Evolutionary conservation across 768 basidiomycete species (phyloP).

Genomic region (Tulasnella sp.): DNA sequence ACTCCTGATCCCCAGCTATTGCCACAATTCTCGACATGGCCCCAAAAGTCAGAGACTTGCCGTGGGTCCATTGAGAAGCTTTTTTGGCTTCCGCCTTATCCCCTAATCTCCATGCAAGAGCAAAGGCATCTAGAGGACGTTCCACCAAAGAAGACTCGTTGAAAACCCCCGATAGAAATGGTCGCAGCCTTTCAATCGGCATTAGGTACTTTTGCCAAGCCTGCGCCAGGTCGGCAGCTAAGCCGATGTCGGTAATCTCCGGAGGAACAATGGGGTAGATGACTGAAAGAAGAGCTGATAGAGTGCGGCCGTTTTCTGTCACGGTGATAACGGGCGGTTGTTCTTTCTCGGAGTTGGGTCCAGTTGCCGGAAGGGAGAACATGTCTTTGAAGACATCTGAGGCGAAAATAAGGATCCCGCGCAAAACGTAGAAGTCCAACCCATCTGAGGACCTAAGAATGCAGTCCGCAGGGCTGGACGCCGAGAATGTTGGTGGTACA

Average conservation of each 20-base stretch:
- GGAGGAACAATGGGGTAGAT: background rate
- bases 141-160: background rate
- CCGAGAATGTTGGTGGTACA: constrained; percentile 27
- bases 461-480: constrained; percentile 50
- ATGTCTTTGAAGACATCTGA: constrained; percentile 57
- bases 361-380: constrained; percentile 38
- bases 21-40: background rate
- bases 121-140: background rate
- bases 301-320: background rate
- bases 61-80: background rate
- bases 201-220: background rate
- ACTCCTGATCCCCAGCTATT: too few species aligned
- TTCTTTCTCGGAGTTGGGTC: background rate
- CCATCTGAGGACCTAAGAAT: constrained; percentile 54
- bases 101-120: background rate
- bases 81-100: background rate
- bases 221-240: background rate
- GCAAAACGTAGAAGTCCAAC: constrained; percentile 52
- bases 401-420: constrained; percentile 50
- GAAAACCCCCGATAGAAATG: background rate
- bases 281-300: background rate
- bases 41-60: background rate
- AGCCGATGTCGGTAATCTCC: background rate
- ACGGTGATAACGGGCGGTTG: background rate
- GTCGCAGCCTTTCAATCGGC: background rate